These are phyloP conservation scores for Plasmodium chabaudi DNA, from an alignment of 169 alveolate genomes.

Conservation along the genomic window DNA sequence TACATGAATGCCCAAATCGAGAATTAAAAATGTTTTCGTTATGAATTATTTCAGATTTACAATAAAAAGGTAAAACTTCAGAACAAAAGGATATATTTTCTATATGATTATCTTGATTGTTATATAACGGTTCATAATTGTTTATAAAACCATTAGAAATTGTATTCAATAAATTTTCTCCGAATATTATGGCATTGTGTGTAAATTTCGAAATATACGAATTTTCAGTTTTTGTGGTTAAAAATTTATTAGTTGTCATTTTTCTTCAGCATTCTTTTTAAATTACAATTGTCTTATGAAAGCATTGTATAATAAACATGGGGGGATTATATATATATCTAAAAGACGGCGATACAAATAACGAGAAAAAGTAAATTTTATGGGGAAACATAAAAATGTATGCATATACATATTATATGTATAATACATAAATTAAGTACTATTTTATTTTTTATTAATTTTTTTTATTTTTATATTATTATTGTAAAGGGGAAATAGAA, in stretches of 20 bases:
- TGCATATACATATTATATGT: too few relatives aligned
- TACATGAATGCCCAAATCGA: constrained; percentile 67
- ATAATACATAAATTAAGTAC: too few relatives aligned
- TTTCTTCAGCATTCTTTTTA: constrained; percentile 20
- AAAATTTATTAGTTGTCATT: constrained; percentile 52
- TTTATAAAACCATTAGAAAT: constrained; percentile 23
- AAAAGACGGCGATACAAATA: too few relatives aligned
- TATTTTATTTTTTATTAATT: too few relatives aligned
- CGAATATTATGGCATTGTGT: constrained; percentile 70
- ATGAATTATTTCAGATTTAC: constrained; percentile 73
- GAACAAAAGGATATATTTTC: constrained; percentile 70
- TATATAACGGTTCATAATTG: not conserved
- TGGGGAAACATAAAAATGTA: too few relatives aligned
- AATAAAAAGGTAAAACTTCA: constrained; percentile 68
- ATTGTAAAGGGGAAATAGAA: too few relatives aligned
- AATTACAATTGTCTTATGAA: not conserved
- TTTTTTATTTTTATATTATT: too few relatives aligned
- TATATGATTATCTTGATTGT: not conserved
- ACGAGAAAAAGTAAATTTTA: too few relatives aligned
- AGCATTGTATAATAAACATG: not conserved
- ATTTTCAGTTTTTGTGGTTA: constrained; percentile 42
- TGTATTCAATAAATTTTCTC: constrained; percentile 61
- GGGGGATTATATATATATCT: not conserved
- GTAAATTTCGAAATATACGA: constrained; percentile 56
- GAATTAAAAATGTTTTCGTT: constrained; percentile 28